phyloP scores from a whole-genome alignment of 208 protist genomes.

The Crithidia bombi region DNA sequence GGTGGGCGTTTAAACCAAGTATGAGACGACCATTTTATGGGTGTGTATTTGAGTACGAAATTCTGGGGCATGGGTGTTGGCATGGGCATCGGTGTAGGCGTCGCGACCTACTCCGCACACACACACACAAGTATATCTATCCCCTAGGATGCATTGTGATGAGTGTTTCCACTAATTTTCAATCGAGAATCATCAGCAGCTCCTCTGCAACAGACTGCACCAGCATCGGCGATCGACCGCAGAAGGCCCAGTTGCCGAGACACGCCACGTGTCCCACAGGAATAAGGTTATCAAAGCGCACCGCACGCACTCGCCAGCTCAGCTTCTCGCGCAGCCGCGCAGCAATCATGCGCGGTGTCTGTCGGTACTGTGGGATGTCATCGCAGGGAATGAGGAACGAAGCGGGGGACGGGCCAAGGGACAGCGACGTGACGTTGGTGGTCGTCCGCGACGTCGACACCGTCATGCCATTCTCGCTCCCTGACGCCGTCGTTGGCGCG shows the following conservation, averaged over 20 bases:
- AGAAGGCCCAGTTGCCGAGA: slow-evolving; percentile 51
- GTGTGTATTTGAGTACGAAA: too few relatives aligned
- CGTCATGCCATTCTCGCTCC: neutral
- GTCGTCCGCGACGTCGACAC: neutral
- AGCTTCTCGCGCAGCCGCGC: slow-evolving; percentile 45
- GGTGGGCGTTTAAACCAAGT: neutral
- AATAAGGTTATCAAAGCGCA: slow-evolving; percentile 47
- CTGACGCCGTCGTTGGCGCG: neutral
- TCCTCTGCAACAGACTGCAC: slow-evolving; percentile 59
- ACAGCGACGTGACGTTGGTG: neutral
- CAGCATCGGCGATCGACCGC: slow-evolving; percentile 37
- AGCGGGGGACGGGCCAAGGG: neutral
- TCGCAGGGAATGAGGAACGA: neutral
- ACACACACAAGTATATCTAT: too few relatives aligned
- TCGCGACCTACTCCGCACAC: too few relatives aligned
- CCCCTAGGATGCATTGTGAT: too few relatives aligned
- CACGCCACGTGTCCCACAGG: slow-evolving; percentile 61
- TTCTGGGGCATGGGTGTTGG: too few relatives aligned
- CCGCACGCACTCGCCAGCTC: slow-evolving; percentile 61
- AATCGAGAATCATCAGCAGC: slow-evolving; percentile 39
- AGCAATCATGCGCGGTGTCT: slow-evolving; percentile 49
- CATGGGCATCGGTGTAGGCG: too few relatives aligned
- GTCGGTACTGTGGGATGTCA: slow-evolving; percentile 25
- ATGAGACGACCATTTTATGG: too few relatives aligned
- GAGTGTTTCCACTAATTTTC: neutral